These are phyloP conservation scores for Telopea speciosissima DNA, from an alignment of 177 flowering plant species.

Conservation along the genomic window DNA sequence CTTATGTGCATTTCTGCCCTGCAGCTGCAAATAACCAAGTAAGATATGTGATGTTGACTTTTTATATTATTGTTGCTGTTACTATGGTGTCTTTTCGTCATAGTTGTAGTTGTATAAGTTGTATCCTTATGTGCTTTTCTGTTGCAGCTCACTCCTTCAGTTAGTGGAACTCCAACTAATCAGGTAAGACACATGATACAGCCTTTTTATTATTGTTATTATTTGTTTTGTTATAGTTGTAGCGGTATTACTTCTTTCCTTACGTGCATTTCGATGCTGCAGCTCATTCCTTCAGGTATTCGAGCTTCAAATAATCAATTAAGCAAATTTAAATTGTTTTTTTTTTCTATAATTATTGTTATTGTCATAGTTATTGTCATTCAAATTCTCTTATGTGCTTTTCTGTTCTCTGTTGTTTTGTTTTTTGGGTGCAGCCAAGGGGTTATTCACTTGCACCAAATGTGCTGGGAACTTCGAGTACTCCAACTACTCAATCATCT, in stretches of 20 bases:
- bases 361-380: neutral
- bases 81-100: no score
- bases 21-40: no score
- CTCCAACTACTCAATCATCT: constrained; percentile 26
- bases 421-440: constrained; percentile 33
- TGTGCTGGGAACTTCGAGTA: constrained; percentile 31
- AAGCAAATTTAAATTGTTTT: neutral
- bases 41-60: no score
- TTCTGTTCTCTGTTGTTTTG: constrained; percentile 4
- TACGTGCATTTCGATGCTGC: neutral
- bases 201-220: neutral
- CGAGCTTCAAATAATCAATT: constrained; percentile 12
- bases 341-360: neutral
- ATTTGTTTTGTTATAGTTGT: neutral
- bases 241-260: no score
- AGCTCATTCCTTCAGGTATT: neutral
- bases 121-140: no score
- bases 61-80: no score
- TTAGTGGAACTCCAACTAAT: constrained; percentile 7
- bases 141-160: neutral
- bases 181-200: constrained; percentile 4
- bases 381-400: constrained; percentile 1
- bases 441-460: constrained; percentile 26
- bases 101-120: no score
- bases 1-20: no score